Conservation (phyloP, 1,139 yeast species). For the Hyphopichia wangnamkhiaoensis region DNA sequence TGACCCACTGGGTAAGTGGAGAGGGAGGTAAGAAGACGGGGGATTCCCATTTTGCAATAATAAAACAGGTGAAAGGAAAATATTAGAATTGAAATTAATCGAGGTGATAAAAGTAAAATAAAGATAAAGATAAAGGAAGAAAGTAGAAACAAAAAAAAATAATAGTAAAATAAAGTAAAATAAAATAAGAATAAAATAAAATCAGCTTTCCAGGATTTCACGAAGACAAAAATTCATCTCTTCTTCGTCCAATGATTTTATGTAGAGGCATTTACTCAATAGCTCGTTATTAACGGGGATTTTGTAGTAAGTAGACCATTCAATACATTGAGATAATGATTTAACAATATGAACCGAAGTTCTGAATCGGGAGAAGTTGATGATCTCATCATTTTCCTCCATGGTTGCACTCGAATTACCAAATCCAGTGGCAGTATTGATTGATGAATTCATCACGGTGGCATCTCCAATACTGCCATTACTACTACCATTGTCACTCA, state of each 20-base stretch:
- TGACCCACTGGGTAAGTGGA: no score
- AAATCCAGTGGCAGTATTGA: constrained; percentile 2
- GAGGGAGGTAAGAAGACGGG: no score
- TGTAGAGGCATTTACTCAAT: constrained; percentile 79
- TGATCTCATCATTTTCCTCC: constrained; percentile 41
- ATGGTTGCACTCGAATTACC: neutral
- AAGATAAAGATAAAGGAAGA: neutral
- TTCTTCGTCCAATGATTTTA: constrained; percentile 72
- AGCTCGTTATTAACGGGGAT: constrained; percentile 55
- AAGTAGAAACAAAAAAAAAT: neutral
- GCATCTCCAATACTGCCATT: constrained; percentile 4
- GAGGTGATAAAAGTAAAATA: neutral
- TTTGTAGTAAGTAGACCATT: constrained; percentile 74
- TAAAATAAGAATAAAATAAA: no score
- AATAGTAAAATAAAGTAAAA: no score
- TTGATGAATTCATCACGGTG: constrained; percentile 1
- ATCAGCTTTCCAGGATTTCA: neutral
- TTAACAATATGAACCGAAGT: constrained; percentile 79
- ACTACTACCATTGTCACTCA: constrained; percentile 9
- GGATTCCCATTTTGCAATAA: neutral
- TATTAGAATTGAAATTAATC: neutral
- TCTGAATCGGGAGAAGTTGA: constrained; percentile 78
- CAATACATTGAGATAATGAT: constrained; percentile 77
- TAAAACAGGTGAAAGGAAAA: neutral
- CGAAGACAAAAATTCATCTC: constrained; percentile 58